phyloP scores from a whole-genome alignment of 192 early-diverging fungal genomes.

The Obelidium mucronatum region DNA sequence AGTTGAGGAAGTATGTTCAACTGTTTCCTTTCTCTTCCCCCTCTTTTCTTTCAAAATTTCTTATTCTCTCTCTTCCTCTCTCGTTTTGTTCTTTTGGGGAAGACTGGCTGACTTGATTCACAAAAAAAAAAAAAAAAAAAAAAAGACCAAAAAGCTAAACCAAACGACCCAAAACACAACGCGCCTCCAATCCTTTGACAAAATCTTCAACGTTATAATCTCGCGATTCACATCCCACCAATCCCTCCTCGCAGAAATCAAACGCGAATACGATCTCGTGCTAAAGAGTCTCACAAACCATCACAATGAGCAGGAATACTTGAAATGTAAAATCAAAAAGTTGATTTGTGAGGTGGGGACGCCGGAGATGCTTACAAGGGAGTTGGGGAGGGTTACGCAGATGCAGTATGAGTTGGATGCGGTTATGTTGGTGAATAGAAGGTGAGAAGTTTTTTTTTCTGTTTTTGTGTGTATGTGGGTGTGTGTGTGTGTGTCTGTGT shows the following conservation, averaged over 20 bases:
- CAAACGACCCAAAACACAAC: neutral
- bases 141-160: neutral
- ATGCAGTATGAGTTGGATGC: conserved; percentile 5
- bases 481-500: too few species aligned
- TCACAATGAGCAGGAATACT: conserved; percentile 26
- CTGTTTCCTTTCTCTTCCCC: too few species aligned
- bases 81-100: too few species aligned
- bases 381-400: conserved; percentile 19
- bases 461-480: neutral
- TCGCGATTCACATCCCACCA: conserved; percentile 25
- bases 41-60: too few species aligned
- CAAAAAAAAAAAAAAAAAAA: neutral
- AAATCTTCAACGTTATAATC: conserved; percentile 33
- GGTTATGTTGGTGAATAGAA: conserved; percentile 6
- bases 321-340: conserved; percentile 35
- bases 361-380: conserved; percentile 29
- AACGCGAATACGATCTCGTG: conserved; percentile 38
- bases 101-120: neutral
- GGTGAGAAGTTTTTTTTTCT: neutral
- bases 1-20: neutral
- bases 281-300: conserved; percentile 18
- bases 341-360: conserved; percentile 40
- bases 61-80: too few species aligned
- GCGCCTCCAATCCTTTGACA: conserved; percentile 16
- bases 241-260: conserved; percentile 28